A percentile compares a stretch with the other conserved stretches of the same genome.
Evolutionary conservation across 805 yeast species (phyloP).

Genomic region (Saccharomyces cerevisiae): DNA sequence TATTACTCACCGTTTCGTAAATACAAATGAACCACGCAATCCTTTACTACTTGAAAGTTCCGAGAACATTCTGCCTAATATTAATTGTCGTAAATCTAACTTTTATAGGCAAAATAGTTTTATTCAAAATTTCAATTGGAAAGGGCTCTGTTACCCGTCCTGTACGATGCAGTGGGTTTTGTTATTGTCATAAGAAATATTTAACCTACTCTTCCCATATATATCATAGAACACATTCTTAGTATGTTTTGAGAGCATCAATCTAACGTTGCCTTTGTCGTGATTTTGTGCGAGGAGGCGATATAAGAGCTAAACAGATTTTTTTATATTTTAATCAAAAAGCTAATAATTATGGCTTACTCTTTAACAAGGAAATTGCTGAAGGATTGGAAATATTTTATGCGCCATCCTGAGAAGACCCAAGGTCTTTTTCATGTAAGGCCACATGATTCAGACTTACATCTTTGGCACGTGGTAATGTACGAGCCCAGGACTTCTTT

Average conservation of each 20-base stretch:
- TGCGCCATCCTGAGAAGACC: constrained; percentile 5
- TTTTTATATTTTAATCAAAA: background rate
- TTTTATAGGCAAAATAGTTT: background rate
- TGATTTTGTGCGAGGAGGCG: background rate
- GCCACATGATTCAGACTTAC: constrained; percentile 30
- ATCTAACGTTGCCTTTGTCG: background rate
- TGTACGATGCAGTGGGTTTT: background rate
- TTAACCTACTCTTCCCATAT: background rate
- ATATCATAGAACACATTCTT: background rate
- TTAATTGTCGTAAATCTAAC: background rate
- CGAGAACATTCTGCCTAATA: background rate
- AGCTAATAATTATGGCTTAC: constrained; percentile 6
- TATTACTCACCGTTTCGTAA: background rate
- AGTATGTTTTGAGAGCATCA: background rate
- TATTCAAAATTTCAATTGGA: background rate
- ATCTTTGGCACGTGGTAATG: constrained; percentile 27
- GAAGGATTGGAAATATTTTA: constrained; percentile 28
- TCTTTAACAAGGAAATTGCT: constrained; percentile 21
- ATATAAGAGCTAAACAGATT: background rate
- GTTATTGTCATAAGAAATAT: background rate
- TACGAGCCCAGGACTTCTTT: constrained; percentile 9
- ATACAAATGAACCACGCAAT: background rate
- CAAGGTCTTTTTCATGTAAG: constrained; percentile 14
- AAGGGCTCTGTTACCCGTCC: background rate
- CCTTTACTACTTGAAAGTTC: background rate